Percentiles rank a stretch among this genome's conserved stretches.
phyloP scores from a whole-genome alignment of 352 stramenopile species.

The Pythium pectinolyticum region DNA sequence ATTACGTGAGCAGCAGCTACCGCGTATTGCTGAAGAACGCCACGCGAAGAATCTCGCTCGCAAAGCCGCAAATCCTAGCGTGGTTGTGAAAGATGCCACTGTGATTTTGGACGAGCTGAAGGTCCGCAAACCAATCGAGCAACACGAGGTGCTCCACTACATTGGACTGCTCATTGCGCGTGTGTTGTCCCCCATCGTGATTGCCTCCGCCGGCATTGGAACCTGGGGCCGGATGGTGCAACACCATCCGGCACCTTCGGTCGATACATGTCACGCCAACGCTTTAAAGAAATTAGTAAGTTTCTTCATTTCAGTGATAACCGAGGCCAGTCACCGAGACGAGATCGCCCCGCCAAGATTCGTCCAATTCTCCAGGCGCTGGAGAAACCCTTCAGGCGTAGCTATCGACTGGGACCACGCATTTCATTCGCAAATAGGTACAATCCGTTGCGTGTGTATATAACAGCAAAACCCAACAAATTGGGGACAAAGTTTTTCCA shows the following conservation, averaged over 20 bases:
- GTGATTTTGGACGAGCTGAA: not conserved
- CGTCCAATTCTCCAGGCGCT: not conserved
- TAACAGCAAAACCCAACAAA: slow-evolving; percentile 13
- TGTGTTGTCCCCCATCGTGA: not conserved
- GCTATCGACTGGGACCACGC: not conserved
- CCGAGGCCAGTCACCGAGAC: not conserved
- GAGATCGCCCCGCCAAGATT: not conserved
- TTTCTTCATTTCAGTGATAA: not conserved
- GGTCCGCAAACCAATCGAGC: not conserved
- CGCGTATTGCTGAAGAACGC: too few relatives aligned
- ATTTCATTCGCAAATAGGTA: not conserved
- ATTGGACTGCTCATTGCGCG: not conserved
- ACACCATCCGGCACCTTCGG: not conserved
- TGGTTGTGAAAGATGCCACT: too few relatives aligned
- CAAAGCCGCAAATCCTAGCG: too few relatives aligned
- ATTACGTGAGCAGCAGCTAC: not conserved
- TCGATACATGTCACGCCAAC: not conserved
- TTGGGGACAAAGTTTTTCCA: slow-evolving; percentile 12
- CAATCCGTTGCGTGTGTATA: slow-evolving; percentile 11
- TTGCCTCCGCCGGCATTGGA: not conserved
- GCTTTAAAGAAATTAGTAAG: not conserved
- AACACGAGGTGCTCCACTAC: not conserved
- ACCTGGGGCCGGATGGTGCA: not conserved
- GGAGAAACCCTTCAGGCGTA: slow-evolving; percentile 2
- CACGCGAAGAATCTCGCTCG: too few relatives aligned